Evolutionary conservation across 2,329 filamentous ascomycete species (phyloP), one percentile per base, ranked within the genome.

Genomic region (Colletotrichum sublineola): DNA sequence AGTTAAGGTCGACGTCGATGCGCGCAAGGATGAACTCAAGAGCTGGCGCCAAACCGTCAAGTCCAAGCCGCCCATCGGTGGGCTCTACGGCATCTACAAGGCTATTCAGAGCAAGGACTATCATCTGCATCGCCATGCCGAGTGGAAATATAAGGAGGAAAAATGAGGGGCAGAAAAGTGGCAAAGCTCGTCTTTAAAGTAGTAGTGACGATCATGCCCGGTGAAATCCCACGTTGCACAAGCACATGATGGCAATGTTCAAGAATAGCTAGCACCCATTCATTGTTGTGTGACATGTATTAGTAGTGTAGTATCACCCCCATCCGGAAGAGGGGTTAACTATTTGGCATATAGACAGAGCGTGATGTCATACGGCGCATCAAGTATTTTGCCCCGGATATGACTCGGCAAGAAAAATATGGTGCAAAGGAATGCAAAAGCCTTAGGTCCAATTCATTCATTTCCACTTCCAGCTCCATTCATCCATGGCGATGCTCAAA

Each of bases 21-120:
- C 83, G 3, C 83, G 85, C 71, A 79, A 83, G 61, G 79, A 80
- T 63, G 81, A 81, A 74, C 79, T 81, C 70, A 79, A 76, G 72
- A 68, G 75, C 73, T 82, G 83, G 80, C 81, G 80, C 75, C 80
- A 84, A 67, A 82, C 82, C 66, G 74, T 86, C 56, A 88, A 86
- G 79, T 82, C 82, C 18, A 81, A 81, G 68, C 86, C 86, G 84
- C 90, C 90, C 0, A 76, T 91, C 20, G 88, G 87, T 0, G 90
- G 89, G 0, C 77, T 91, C 2, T 89, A 88, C 67, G 90, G 90
- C 2, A 87, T 92, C 63, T 86, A 82, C 77, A 88, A 88, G 80
- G 85, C 87, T 46, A 90, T 92, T 64, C 80, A 84, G 77, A 90
- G 89, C 77, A 83, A 83, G 75, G 88, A 90, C 68, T 89, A 89